phyloP scores from a whole-genome alignment of 2,329 filamentous ascomycete genomes.

The Fusarium sp. region DNA sequence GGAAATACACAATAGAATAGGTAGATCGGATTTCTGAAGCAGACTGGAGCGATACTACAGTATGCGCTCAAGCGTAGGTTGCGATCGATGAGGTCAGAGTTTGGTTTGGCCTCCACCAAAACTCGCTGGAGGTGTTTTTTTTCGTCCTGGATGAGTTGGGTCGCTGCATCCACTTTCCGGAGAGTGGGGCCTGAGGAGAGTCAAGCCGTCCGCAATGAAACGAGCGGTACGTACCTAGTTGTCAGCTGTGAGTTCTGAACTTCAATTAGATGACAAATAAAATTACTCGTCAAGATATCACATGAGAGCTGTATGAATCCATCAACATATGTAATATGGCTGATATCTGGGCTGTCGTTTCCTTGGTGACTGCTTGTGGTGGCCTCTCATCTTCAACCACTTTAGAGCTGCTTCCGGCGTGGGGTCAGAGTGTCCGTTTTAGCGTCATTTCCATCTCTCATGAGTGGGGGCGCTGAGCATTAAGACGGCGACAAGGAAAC shows the following conservation, averaged over 20 bases:
- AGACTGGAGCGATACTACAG: not conserved
- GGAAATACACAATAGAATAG: not conserved
- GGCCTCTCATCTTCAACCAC: not conserved
- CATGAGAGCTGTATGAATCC: not conserved
- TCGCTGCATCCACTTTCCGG: slow-evolving; percentile 24
- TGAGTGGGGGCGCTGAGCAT: not conserved
- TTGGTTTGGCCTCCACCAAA: slow-evolving; percentile 2
- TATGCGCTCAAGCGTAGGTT: slow-evolving; percentile 2
- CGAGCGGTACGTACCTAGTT: not conserved
- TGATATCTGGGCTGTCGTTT: not conserved
- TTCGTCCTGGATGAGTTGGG: not conserved
- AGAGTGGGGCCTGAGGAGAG: slow-evolving; percentile 2
- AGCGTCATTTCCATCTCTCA: not conserved
- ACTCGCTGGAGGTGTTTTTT: slow-evolving; percentile 9
- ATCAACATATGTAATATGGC: not conserved
- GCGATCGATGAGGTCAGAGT: slow-evolving; percentile 36
- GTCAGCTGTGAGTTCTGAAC: not conserved
- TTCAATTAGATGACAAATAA: not conserved
- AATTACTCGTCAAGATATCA: not conserved
- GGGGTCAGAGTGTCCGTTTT: not conserved
- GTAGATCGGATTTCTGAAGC: not conserved
- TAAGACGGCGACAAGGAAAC: not conserved
- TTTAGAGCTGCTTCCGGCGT: not conserved
- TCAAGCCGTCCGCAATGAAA: not conserved
- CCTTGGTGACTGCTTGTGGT: not conserved